A percentile compares a stretch with the other conserved stretches of the same genome.
Evolutionary conservation across 1,284 basidiomycete genomes (phyloP).

Genomic region (Cutaneotrichosporon dermatis): DNA sequence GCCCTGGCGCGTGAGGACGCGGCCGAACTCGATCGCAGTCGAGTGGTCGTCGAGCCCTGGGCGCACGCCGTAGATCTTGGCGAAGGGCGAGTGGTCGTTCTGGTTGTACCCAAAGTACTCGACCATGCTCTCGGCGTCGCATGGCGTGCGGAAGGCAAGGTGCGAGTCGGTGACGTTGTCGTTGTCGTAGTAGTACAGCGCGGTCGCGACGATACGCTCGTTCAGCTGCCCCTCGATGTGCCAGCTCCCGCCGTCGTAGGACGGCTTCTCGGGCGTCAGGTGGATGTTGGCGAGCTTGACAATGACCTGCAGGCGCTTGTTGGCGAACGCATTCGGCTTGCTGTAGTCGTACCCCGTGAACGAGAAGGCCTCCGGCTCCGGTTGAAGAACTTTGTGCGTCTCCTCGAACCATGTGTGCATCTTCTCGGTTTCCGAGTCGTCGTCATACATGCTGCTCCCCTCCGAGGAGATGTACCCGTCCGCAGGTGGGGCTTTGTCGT

Average conservation of each 20-base stretch:
- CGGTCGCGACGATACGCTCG: conserved; percentile 15
- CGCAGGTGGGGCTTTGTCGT: not conserved
- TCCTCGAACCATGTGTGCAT: conserved; percentile 5
- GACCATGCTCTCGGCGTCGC: not conserved
- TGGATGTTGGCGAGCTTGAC: conserved; percentile 19
- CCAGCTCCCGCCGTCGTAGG: conserved; percentile 11
- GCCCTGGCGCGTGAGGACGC: not conserved
- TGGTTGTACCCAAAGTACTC: conserved; percentile 3
- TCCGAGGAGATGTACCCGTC: too few relatives aligned
- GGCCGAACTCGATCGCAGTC: not conserved
- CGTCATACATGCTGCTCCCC: not conserved
- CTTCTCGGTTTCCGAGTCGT: not conserved
- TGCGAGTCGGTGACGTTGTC: conserved; percentile 13
- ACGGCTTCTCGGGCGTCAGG: conserved; percentile 16
- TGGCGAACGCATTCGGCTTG: not conserved
- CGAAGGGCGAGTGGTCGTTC: conserved; percentile 9
- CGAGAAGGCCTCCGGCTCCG: conserved; percentile 11
- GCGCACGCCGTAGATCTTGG: conserved; percentile 4
- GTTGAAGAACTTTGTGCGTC: conserved; percentile 11
- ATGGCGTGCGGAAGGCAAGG: conserved; percentile 6
- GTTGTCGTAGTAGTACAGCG: conserved; percentile 18
- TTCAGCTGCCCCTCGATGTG: conserved; percentile 16
- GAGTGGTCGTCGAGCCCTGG: conserved; percentile 7
- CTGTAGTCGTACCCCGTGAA: conserved; percentile 6
- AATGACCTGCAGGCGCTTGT: conserved; percentile 12